phyloP scores from a whole-genome alignment of 106 monocot species.

The Vanilla planifolia region DNA sequence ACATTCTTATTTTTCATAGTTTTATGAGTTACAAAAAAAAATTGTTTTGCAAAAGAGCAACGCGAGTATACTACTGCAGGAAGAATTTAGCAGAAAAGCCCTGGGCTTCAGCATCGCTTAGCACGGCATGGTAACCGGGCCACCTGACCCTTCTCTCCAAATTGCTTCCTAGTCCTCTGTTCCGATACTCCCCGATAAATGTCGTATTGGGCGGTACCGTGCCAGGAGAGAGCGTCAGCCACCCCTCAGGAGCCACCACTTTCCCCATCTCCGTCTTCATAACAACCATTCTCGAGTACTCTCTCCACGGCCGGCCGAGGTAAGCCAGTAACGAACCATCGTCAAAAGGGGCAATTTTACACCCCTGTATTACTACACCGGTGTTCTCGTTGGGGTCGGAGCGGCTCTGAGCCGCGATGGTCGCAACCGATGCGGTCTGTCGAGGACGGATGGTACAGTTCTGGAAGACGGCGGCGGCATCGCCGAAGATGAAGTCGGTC shows the following conservation, averaged over 20 bases:
- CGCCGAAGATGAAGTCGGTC: slow-evolving; percentile 41
- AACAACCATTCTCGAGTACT: slow-evolving; percentile 25
- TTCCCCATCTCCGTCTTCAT: slow-evolving; percentile 24
- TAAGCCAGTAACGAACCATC: slow-evolving; percentile 12
- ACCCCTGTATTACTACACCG: slow-evolving; percentile 25
- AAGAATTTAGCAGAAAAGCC: neutral
- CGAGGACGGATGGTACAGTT: slow-evolving; percentile 29
- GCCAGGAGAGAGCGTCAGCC: slow-evolving; percentile 13
- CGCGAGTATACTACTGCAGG: too few species aligned
- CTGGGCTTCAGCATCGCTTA: neutral
- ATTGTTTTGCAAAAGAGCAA: too few species aligned
- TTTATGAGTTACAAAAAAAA: too few species aligned
- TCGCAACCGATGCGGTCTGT: slow-evolving; percentile 18
- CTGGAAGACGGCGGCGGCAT: slow-evolving; percentile 36
- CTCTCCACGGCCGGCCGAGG: slow-evolving; percentile 40
- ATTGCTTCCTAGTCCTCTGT: slow-evolving; percentile 18
- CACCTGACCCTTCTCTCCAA: slow-evolving; percentile 17
- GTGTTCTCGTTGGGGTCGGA: slow-evolving; percentile 36
- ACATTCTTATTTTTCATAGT: too few species aligned
- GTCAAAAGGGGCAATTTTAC: slow-evolving; percentile 12
- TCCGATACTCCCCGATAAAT: slow-evolving; percentile 39
- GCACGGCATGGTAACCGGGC: slow-evolving; percentile 12
- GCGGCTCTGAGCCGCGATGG: slow-evolving; percentile 30
- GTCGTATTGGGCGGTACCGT: slow-evolving; percentile 15
- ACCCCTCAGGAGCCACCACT: slow-evolving; percentile 21